phyloP scores from a whole-genome alignment of 306 rosid genomes.

The Gillenia trifoliata region DNA sequence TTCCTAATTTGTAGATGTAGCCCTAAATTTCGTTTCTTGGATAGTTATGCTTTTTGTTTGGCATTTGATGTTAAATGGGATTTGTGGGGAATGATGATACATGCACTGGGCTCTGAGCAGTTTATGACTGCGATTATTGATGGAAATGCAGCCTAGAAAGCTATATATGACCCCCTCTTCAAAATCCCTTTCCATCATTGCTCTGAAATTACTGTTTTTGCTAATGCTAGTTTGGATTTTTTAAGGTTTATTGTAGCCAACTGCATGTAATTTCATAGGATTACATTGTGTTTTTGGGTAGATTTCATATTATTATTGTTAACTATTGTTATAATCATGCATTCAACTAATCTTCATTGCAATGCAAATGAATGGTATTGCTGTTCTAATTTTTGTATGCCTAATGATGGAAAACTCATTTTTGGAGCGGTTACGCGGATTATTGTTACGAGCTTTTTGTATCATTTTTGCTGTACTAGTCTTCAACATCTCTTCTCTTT shows the following conservation, averaged over 20 bases:
- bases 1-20: too few species aligned
- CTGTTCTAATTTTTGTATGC: neutral
- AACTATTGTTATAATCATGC: neutral
- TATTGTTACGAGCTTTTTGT: too few species aligned
- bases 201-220: neutral
- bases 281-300: too few species aligned
- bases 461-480: too few species aligned
- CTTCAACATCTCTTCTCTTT: too few species aligned
- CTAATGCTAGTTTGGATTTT: neutral
- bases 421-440: too few species aligned
- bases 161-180: neutral
- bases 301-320: too few species aligned
- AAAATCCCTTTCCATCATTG: neutral
- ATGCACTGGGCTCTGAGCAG: slow-evolving; percentile 36
- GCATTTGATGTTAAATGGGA: neutral
- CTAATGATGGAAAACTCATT: too few species aligned
- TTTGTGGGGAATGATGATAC: neutral
- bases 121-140: slow-evolving; percentile 24
- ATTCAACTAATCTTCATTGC: neutral
- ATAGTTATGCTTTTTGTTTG: neutral
- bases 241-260: neutral
- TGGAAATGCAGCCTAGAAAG: slow-evolving; percentile 11
- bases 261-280: neutral
- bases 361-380: neutral
- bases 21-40: neutral